Conservation (phyloP, 176 grass and related monocot genomes). For the Bromus sterilis region DNA sequence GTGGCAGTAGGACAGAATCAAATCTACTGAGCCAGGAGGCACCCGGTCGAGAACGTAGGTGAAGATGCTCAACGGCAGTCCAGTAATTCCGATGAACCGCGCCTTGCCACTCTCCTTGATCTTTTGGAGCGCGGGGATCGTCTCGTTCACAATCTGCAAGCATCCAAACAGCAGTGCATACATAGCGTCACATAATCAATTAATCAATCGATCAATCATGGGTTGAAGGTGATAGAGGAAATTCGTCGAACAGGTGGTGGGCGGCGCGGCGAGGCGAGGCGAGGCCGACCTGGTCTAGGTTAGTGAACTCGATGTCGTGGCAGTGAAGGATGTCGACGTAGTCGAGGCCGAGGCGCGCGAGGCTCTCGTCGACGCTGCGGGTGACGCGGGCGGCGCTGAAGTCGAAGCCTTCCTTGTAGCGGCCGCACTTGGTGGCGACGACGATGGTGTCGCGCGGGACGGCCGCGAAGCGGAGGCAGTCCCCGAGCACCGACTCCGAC, state of each 20-base stretch:
- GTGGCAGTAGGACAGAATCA: constrained; percentile 93
- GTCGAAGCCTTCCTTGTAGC: constrained; percentile 83
- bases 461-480: constrained; percentile 59
- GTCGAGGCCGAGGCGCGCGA: constrained; percentile 56
- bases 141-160: constrained; percentile 80
- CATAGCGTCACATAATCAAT: background rate
- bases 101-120: constrained; percentile 78
- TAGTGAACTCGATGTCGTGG: constrained; percentile 87
- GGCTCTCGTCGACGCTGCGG: constrained; percentile 72
- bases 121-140: constrained; percentile 69
- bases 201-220: no score
- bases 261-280: no score
- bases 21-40: constrained; percentile 51
- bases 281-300: constrained; percentile 55
- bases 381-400: constrained; percentile 71
- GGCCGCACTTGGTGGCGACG: constrained; percentile 81
- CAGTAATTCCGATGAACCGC: constrained; percentile 80
- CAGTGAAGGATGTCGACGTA: constrained; percentile 88
- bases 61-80: constrained; percentile 59
- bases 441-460: constrained; percentile 49
- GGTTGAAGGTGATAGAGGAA: background rate
- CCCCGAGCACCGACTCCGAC: constrained; percentile 76
- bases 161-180: background rate
- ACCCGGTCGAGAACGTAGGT: constrained; percentile 63
- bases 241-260: constrained; percentile 21